phyloP scores from a whole-genome alignment of 768 basidiomycete species.

The Russula sp. region DNA sequence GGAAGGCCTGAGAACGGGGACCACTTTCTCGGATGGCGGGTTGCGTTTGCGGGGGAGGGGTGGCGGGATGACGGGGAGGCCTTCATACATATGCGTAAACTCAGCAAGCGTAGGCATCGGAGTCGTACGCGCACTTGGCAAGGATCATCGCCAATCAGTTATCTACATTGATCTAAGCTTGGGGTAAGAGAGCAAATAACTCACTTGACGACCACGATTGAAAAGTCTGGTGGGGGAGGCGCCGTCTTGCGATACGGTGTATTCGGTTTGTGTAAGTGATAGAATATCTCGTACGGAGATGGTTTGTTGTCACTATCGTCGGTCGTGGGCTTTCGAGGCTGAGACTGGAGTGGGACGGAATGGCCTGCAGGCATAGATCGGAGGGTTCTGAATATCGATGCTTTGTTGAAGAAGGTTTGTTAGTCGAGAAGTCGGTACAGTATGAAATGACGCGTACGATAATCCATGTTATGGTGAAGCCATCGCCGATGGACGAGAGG shows the following conservation, averaged over 20 bases:
- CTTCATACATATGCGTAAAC: constrained; percentile 65
- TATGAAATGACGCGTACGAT: constrained; percentile 41
- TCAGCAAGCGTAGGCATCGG: constrained; percentile 80
- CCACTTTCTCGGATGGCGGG: neutral
- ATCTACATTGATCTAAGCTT: neutral
- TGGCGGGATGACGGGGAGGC: constrained; percentile 59
- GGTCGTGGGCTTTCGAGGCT: constrained; percentile 26
- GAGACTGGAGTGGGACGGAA: constrained; percentile 44
- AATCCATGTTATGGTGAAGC: constrained; percentile 50
- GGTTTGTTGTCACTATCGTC: constrained; percentile 26
- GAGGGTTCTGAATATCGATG: constrained; percentile 61
- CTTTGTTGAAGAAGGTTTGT: constrained; percentile 40
- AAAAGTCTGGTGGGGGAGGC: constrained; percentile 80
- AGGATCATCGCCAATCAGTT: neutral
- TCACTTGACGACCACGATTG: constrained; percentile 82
- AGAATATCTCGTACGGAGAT: constrained; percentile 81
- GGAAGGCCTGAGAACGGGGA: neutral
- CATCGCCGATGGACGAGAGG: constrained; percentile 51
- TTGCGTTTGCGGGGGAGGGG: constrained; percentile 53
- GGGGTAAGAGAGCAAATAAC: constrained; percentile 32
- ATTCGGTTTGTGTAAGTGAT: constrained; percentile 86
- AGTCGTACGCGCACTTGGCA: constrained; percentile 70
- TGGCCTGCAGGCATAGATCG: constrained; percentile 74
- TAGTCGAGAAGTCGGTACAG: neutral
- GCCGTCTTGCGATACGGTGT: constrained; percentile 77